Evolutionary conservation across 805 yeast genomes (phyloP).

Genomic region (Tetrapisispora iriomotensis): DNA sequence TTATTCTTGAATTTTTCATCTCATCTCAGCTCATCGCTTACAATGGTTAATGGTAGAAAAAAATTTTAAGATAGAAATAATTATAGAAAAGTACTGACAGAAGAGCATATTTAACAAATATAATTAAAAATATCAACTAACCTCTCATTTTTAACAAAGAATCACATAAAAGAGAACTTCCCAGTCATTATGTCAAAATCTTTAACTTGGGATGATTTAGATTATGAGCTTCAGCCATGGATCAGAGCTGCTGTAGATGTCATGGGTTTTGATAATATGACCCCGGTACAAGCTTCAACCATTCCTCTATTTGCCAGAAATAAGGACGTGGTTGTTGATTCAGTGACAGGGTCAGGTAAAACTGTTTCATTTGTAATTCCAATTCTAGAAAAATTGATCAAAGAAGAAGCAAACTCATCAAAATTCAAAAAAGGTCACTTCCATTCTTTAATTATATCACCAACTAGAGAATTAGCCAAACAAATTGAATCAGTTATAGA

Average conservation of each 20-base stretch:
- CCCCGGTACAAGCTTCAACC: constrained; percentile 94
- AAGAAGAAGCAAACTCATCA: constrained; percentile 25
- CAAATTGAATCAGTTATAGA: constrained; percentile 65
- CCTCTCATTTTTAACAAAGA: too few relatives aligned
- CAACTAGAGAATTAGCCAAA: constrained; percentile 56
- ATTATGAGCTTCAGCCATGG: constrained; percentile 57
- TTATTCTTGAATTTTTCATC: too few relatives aligned
- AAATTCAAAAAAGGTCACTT: constrained; percentile 51
- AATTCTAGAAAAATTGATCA: constrained; percentile 52
- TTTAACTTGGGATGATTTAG: constrained; percentile 51
- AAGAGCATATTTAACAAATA: not conserved
- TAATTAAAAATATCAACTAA: too few relatives aligned
- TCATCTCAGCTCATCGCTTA: too few relatives aligned
- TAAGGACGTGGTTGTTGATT: constrained; percentile 94
- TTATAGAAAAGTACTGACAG: not conserved
- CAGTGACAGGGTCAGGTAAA: constrained; percentile 98
- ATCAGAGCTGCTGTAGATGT: constrained; percentile 56
- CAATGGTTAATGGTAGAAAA: too few relatives aligned
- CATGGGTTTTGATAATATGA: constrained; percentile 71
- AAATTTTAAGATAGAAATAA: not conserved
- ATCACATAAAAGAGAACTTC: not conserved
- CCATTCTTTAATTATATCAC: constrained; percentile 60
- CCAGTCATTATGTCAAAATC: constrained; percentile 30
- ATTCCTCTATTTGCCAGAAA: constrained; percentile 75
- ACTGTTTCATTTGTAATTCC: constrained; percentile 88